These are phyloP conservation scores for Kappamyces sp. DNA, from an alignment of 192 early-diverging fungal genomes.

Conservation along the genomic window DNA sequence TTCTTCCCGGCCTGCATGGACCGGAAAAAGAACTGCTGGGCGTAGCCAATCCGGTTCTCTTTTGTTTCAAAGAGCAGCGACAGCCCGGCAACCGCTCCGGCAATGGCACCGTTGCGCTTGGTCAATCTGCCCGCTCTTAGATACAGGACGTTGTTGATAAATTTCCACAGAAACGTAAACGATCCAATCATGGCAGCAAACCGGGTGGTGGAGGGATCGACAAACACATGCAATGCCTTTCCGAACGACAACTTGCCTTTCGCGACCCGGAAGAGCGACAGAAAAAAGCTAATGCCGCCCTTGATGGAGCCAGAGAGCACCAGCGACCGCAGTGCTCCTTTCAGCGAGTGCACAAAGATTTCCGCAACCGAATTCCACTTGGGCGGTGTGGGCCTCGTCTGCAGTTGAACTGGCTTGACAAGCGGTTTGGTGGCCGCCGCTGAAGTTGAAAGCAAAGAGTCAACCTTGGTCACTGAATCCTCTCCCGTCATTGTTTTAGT, in stretches of 20 bases:
- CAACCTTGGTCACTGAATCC: too few species aligned
- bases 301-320: slow-evolving; percentile 44
- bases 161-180: slow-evolving; percentile 70
- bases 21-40: slow-evolving; percentile 42
- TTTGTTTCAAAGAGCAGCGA: slow-evolving; percentile 36
- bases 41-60: slow-evolving; percentile 29
- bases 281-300: slow-evolving; percentile 43
- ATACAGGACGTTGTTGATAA: slow-evolving; percentile 55
- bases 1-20: slow-evolving; percentile 36
- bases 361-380: slow-evolving; percentile 22
- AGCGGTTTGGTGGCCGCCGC: too few species aligned
- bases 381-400: too few species aligned
- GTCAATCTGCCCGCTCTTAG: slow-evolving; percentile 11
- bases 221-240: slow-evolving; percentile 41
- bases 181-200: slow-evolving; percentile 68
- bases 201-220: slow-evolving; percentile 46
- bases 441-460: too few species aligned
- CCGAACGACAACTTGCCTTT: not conserved
- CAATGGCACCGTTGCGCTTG: slow-evolving; percentile 30
- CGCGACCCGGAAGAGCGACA: slow-evolving; percentile 38
- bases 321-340: slow-evolving; percentile 44
- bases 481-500: too few species aligned
- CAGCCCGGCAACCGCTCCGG: slow-evolving; percentile 32
- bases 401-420: too few species aligned
- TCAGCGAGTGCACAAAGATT: slow-evolving; percentile 37